phyloP scores from a whole-genome alignment of 2,329 filamentous ascomycete genomes.

The Fusarium tuaranense region DNA sequence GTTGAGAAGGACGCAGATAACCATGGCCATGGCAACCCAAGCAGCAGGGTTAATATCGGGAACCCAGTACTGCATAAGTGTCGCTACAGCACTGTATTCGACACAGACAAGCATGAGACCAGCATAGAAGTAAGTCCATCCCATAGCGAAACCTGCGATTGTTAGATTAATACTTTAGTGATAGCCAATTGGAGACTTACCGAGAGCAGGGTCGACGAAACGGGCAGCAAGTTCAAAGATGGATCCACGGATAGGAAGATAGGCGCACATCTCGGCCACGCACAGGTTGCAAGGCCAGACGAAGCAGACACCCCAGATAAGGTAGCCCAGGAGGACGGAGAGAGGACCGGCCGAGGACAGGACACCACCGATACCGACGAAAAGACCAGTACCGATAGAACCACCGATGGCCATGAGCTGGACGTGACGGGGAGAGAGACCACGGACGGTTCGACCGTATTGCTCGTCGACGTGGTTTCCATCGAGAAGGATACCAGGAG shows the following conservation, averaged over 20 bases:
- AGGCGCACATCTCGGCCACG: constrained; percentile 69
- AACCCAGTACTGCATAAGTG: constrained; percentile 59
- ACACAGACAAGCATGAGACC: constrained; percentile 59
- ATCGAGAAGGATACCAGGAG: constrained; percentile 43
- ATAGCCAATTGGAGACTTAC: constrained; percentile 8
- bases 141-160: constrained; percentile 60
- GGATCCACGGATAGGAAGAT: constrained; percentile 65
- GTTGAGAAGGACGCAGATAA: constrained; percentile 60
- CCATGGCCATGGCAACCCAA: constrained; percentile 62
- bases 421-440: constrained; percentile 56
- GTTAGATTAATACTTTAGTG: neutral
- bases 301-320: constrained; percentile 58
- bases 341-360: constrained; percentile 57
- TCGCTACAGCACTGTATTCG: constrained; percentile 58
- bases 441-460: constrained; percentile 50
- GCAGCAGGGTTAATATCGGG: constrained; percentile 57
- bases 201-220: constrained; percentile 68
- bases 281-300: constrained; percentile 59
- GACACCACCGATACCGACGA: constrained; percentile 58
- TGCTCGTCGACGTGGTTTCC: constrained; percentile 39
- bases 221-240: constrained; percentile 67
- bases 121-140: constrained; percentile 64
- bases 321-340: constrained; percentile 58
- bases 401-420: constrained; percentile 64
- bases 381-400: constrained; percentile 59